These are phyloP conservation scores for Metarhizium anisopliae DNA, from an alignment of 2,329 filamentous ascomycete genomes.

Conservation along the genomic window DNA sequence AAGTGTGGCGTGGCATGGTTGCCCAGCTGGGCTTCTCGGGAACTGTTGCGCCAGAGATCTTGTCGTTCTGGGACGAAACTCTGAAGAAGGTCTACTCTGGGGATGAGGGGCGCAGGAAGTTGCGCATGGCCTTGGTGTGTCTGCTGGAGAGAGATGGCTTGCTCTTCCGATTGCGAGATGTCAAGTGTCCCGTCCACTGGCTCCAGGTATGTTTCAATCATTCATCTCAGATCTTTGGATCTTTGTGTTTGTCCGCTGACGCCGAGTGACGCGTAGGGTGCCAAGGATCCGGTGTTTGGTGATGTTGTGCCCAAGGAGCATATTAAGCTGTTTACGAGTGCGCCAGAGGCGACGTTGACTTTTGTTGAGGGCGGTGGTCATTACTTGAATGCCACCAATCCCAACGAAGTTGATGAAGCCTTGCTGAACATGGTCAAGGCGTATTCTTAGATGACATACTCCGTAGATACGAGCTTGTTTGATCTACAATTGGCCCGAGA, in stretches of 20 bases:
- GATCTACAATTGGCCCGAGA: background rate
- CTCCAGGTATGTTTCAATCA: constrained; percentile 30
- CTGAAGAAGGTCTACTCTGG: constrained; percentile 37
- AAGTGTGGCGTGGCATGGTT: constrained; percentile 36
- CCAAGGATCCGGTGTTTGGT: constrained; percentile 34
- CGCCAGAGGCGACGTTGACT: constrained; percentile 33
- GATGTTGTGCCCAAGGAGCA: constrained; percentile 33
- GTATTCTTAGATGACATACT: constrained; percentile 14
- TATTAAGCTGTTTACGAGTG: constrained; percentile 39
- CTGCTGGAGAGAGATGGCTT: constrained; percentile 40
- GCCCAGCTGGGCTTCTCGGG: constrained; percentile 35
- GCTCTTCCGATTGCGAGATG: constrained; percentile 32
- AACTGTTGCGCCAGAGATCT: constrained; percentile 24
- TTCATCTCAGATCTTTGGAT: background rate
- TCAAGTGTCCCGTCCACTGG: constrained; percentile 44
- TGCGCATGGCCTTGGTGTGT: constrained; percentile 34
- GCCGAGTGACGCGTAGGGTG: constrained; percentile 26
- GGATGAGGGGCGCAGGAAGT: constrained; percentile 39
- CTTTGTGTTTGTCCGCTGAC: background rate
- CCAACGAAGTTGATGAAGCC: constrained; percentile 33
- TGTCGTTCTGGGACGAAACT: constrained; percentile 36
- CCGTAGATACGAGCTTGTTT: background rate
- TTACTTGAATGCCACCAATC: constrained; percentile 40
- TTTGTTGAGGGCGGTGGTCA: constrained; percentile 37
- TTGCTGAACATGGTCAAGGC: constrained; percentile 33